Evolutionary conservation across 768 basidiomycete genomes (phyloP).

Genomic region (Atractiella rhizophila): DNA sequence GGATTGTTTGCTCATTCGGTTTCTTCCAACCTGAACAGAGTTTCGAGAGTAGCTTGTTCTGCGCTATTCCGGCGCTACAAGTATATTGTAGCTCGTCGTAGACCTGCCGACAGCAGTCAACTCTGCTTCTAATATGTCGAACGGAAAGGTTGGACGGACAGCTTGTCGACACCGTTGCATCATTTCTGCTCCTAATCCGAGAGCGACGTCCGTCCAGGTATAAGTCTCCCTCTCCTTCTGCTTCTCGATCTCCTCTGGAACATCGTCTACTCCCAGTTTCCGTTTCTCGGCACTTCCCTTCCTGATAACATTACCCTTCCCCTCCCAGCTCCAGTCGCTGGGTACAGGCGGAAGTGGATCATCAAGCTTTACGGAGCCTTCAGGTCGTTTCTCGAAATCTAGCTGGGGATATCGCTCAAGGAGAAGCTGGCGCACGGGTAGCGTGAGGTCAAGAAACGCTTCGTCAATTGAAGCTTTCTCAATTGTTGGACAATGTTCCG

Average conservation of each 20-base stretch:
- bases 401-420: constrained; percentile 50
- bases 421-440: constrained; percentile 47
- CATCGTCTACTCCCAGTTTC: constrained; percentile 9
- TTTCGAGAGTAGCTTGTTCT: constrained; percentile 48
- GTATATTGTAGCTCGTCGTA: constrained; percentile 56
- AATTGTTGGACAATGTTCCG: constrained; percentile 32
- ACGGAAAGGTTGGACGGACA: too few species aligned
- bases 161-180: constrained; percentile 50
- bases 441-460: constrained; percentile 76
- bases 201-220: constrained; percentile 80
- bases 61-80: constrained; percentile 15
- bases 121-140: too few species aligned
- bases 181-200: constrained; percentile 65
- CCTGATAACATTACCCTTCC: constrained; percentile 33
- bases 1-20: constrained; percentile 59
- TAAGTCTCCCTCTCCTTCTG: constrained; percentile 11
- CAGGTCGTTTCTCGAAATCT: constrained; percentile 40
- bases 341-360: constrained; percentile 58
- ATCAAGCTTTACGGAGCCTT: constrained; percentile 25
- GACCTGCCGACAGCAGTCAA: too few species aligned
- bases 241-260: constrained; percentile 16
- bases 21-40: constrained; percentile 79
- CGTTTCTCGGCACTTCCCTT: constrained; percentile 17
- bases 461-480: constrained; percentile 98
- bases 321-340: constrained; percentile 36